Evolutionary conservation across 2,329 filamentous ascomycete genomes (phyloP), one percentile per base, ranked within the genome.

Genomic region (Scedosporium apiospermum): DNA sequence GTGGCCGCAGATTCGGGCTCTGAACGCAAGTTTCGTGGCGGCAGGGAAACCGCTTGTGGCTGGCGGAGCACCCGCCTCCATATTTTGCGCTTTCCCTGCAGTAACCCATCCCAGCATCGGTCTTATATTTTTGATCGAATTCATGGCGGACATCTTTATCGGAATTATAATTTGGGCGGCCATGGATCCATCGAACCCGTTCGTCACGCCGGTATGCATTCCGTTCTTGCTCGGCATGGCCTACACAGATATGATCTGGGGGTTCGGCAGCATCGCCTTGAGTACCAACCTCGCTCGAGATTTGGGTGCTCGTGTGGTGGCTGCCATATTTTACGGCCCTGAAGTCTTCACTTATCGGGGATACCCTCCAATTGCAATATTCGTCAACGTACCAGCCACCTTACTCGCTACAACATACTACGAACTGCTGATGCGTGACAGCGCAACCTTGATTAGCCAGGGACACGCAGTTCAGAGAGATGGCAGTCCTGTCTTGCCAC

Each of bases 141-240:
- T 82, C 69, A 84, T 86, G 66, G 82, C 82, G 27, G 80, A 82
- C 67, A 74, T 71, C 62, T 84, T 84, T 71, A 80, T 86, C 62
- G 79, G 77, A 30, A 74, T 85, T 63, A 71, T 84, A 14, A 84
- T 86, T 68, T 86, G 82, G 82, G 77, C 82, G 6, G 75, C 74
- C 53, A 74, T 85, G 38, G 83, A 86, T 69, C 81, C 81, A 0
- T 80, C 82, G 9, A 86, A 86, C 69, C 82, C 82, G 0, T 85
- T 85, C 68, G 73, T 85, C 30, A 70, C 76, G 6, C 75, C 81
- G 4, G 63, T 71, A 7, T 71, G 72, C 26, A 78, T 77, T 1
- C 81, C 82, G 4, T 83, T 82, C 65, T 75, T 79, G 41, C 85
- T 86, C 65, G 83, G 83, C 12, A 67, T 85, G 3, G 82, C 76